Evolutionary conservation across 176 grass and related monocot genomes (phyloP), one percentile per base, ranked within the genome.

Genomic region (Oropetium thomaeum): DNA sequence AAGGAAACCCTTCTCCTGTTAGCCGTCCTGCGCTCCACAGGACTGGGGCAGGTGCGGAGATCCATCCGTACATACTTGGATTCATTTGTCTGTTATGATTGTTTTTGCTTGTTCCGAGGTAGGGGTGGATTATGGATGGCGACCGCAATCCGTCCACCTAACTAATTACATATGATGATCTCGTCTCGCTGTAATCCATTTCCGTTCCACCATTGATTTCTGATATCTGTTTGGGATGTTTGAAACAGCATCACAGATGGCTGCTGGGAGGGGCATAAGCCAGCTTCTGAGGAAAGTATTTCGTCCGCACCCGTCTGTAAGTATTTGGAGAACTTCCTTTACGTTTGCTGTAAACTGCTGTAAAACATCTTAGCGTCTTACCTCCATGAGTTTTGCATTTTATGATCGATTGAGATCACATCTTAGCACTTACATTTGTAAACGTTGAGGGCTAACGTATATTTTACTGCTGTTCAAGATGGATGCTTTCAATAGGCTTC

Each of bases 241-340:
- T 31, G 15, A 57, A 43, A 41, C 64, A 68, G 63, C 1, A 32
- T 78, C 49, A 13, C 65, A 51, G 71, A 88, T 92, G 89, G 82
- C 84, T 67, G 74, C 79, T 7, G 79, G 78, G 49, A 80, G 79
- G 66, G 26, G 63, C 41, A 80, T 92, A 61, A 48, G 63, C 30
- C 63, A 85, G 79, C 74, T 92, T 67, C 43, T 92, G 61, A 86
- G 69, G 82, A 88, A 83, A 87, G 48, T 71, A 61, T 49, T 87
- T 42, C 47, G 49, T 31, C 76, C 30, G 13, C 83, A 74, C 14
- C 64, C 79, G 17, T 86, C 65, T 61, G 89, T 92, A 80, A 88
- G 86, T 70, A 52, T 47, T 65, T 14, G 20, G 10, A 53, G 47
- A 64, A 37, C 26, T 33, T 63, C 5, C 0, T 5, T 0, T 32